Percentiles rank a stretch among this genome's conserved stretches.
phyloP scores from a whole-genome alignment of 257 asterid genomes.

The Rauvolfia tetraphylla region DNA sequence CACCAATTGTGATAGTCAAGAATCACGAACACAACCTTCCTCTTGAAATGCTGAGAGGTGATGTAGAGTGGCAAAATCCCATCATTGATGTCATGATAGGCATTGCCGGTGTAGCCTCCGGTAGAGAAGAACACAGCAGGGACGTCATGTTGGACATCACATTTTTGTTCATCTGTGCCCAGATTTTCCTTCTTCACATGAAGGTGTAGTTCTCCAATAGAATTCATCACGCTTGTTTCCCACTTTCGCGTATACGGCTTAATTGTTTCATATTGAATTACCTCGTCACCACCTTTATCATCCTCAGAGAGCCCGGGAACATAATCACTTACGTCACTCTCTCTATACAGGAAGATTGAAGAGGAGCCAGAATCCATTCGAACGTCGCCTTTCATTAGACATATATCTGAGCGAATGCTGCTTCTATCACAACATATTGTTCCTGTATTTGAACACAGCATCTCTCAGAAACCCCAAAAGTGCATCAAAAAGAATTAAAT shows the following conservation, averaged over 20 bases:
- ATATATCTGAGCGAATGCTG: constrained; percentile 58
- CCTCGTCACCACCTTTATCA: constrained; percentile 17
- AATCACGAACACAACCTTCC: constrained; percentile 68
- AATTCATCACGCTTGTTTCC: constrained; percentile 61
- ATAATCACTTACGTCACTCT: constrained; percentile 14
- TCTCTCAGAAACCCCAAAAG: constrained; percentile 9
- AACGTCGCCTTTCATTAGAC: constrained; percentile 79
- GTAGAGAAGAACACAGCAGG: constrained; percentile 91
- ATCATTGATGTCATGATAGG: constrained; percentile 89
- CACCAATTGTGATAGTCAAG: constrained; percentile 89
- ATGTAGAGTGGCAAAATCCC: constrained; percentile 86
- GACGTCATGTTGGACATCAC: constrained; percentile 68
- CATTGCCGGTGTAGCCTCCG: constrained; percentile 93
- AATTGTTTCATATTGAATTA: constrained; percentile 53
- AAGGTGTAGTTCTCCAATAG: constrained; percentile 59
- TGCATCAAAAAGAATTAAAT: too few relatives aligned
- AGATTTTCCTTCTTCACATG: constrained; percentile 25
- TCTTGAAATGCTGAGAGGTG: constrained; percentile 61
- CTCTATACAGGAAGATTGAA: constrained; percentile 46
- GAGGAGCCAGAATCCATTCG: constrained; percentile 61
- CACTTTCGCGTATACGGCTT: constrained; percentile 87
- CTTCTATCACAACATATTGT: constrained; percentile 79
- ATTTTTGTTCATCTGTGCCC: constrained; percentile 20
- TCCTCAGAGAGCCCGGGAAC: constrained; percentile 18
- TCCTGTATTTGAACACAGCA: constrained; percentile 39